phyloP scores from a whole-genome alignment of 768 basidiomycete species.

The Phanerochaete carnosa region DNA sequence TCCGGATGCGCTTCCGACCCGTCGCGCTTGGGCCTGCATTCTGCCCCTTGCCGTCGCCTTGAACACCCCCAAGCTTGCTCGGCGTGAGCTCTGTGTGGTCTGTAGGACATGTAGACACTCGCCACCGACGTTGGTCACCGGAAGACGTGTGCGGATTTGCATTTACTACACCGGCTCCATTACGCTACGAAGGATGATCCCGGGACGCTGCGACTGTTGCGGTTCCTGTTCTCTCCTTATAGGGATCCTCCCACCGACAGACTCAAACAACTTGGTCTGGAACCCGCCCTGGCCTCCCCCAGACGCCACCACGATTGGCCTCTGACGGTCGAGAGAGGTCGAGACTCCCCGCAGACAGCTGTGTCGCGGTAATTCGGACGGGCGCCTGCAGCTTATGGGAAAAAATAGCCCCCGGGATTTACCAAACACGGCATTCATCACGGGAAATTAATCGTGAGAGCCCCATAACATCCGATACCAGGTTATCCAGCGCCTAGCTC shows the following conservation, averaged over 20 bases:
- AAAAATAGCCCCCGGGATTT: background rate
- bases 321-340: background rate
- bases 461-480: background rate
- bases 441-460: background rate
- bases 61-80: background rate
- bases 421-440: too few relatives aligned
- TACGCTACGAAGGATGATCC: background rate
- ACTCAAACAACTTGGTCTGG: conserved; percentile 1
- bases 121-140: background rate
- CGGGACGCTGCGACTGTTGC: background rate
- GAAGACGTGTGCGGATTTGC: background rate
- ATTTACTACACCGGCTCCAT: background rate
- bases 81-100: background rate
- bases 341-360: background rate
- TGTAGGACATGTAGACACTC: background rate
- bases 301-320: background rate
- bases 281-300: background rate
- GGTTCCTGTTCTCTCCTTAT: background rate
- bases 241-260: background rate
- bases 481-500: background rate
- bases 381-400: background rate
- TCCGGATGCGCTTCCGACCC: background rate
- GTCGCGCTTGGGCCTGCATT: background rate
- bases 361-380: background rate
- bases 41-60: background rate